Base-by-base conservation (phyloP, 805 yeast genomes). In the Priceomyces melissophilus region DNA sequence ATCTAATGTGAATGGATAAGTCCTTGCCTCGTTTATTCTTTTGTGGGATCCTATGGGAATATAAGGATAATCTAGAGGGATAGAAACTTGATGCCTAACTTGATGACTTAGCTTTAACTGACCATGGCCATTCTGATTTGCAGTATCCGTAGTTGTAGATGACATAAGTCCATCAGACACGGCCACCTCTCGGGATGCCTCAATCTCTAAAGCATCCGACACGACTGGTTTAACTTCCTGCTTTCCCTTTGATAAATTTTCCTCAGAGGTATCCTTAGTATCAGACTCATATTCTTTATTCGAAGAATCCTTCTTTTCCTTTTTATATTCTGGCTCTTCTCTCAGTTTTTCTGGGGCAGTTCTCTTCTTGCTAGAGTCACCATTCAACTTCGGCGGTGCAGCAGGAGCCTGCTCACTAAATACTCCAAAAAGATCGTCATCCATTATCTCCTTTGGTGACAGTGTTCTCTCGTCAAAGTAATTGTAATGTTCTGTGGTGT, bases 51-150 rank as follows among this genome's bases (percentile, higher is more conserved):
- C 84, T 49, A 91, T 88, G 11, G 98, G 97, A 10, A 71, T 71
- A 57, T 93, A 91, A 39, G 90, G 84, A 58, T 82, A 93, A 45
- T 84, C 84, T 3, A 96, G 95, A 1, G 99, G 99, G 16, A 91
- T 75, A 1, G 98, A 97, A 9, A 91, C 99, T 64, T 91, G 97
- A 67, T 91, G 99, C 62, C 98, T 84, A 41, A 91, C 96, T 64
- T 88, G 96, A 69, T 91, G 99, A 43, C 81, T 81, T 48, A 89
- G 70, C 59, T 84, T 82, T 44, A 89, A 82, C 42, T 65, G 64
- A 8, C 65, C 61, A 40, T 65, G 69, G 25, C 25, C 25, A 20
- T 20, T 20, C 8, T 20, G 25, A 20, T 20, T 20, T 33, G 65
- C 64, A 3, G 60, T 61, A 12, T 60, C 68, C 1, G 61, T 52